Evolutionary conservation across 148 eudicot species (phyloP).

Genomic region (Heliamphora exappendiculata): DNA sequence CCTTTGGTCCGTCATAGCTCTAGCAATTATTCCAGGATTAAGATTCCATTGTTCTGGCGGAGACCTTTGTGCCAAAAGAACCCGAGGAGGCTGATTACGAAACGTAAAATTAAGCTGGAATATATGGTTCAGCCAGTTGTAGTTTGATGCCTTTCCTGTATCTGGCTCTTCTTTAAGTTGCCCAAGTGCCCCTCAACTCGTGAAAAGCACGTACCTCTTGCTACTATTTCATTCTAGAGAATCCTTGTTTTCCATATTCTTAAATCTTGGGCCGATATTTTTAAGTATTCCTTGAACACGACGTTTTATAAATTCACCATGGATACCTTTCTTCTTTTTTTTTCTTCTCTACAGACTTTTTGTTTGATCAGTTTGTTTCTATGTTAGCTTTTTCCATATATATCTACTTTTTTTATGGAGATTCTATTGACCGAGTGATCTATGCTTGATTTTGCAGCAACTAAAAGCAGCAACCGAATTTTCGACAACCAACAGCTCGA

Average conservation of each 20-base stretch:
- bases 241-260: neutral
- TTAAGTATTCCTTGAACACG: neutral
- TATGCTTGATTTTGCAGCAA: neutral
- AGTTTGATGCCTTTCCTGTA: constrained; percentile 1
- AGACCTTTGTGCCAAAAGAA: neutral
- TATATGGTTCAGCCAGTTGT: neutral
- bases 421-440: neutral
- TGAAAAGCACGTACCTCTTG: neutral
- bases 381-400: neutral
- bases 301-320: neutral
- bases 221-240: neutral
- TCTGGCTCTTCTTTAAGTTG: constrained; percentile 1
- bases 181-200: neutral
- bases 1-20: too few relatives aligned
- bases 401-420: neutral
- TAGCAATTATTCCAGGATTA: neutral
- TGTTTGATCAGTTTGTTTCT: neutral
- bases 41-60: neutral
- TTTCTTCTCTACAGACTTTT: neutral
- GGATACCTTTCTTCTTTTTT: neutral
- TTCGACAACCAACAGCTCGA: neutral
- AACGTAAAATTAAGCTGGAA: neutral
- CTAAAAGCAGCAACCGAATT: neutral
- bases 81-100: neutral
- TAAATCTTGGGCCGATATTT: neutral